Evolutionary conservation across 2,329 filamentous ascomycete species (phyloP).

Genomic region (Didymellaceae sp.): DNA sequence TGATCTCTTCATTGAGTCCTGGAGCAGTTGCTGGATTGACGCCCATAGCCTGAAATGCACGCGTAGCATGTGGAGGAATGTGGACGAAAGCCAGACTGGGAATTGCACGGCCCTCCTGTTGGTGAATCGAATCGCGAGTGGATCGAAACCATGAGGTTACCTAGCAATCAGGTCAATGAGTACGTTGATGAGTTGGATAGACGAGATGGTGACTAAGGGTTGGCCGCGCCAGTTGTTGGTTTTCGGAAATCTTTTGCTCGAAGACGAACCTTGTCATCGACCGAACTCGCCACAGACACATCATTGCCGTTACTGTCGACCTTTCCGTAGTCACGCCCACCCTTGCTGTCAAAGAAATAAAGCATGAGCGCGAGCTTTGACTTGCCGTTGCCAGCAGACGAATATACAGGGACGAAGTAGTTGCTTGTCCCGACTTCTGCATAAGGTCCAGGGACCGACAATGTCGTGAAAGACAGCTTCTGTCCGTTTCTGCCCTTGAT

Average conservation of each 20-base stretch:
- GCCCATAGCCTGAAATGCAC: constrained; percentile 54
- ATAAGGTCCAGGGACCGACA: constrained; percentile 49
- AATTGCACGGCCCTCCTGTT: constrained; percentile 45
- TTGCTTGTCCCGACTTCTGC: constrained; percentile 54
- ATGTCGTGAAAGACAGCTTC: constrained; percentile 48
- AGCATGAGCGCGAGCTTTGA: constrained; percentile 58
- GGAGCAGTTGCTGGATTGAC: constrained; percentile 53
- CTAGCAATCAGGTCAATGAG: constrained; percentile 10
- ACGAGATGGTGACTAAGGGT: no score
- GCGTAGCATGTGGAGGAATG: constrained; percentile 50
- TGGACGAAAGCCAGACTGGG: constrained; percentile 64
- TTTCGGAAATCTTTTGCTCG: no score
- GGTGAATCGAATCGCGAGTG: constrained; percentile 23
- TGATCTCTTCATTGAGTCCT: constrained; percentile 45
- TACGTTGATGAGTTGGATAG: no score
- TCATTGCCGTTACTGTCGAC: constrained; percentile 23
- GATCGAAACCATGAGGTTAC: constrained; percentile 38
- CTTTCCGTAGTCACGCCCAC: constrained; percentile 27
- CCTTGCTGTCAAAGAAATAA: constrained; percentile 72
- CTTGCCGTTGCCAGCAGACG: constrained; percentile 39
- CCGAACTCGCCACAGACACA: constrained; percentile 22
- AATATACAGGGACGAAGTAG: constrained; percentile 61
- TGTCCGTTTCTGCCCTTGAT: constrained; percentile 60
- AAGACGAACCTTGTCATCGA: constrained; percentile 38
- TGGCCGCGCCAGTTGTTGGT: no score